Percentiles rank a stretch among this genome's conserved stretches.
These are phyloP conservation scores for Apium graveolens DNA, from an alignment of 129 eudicot species.

Conservation along the genomic window DNA sequence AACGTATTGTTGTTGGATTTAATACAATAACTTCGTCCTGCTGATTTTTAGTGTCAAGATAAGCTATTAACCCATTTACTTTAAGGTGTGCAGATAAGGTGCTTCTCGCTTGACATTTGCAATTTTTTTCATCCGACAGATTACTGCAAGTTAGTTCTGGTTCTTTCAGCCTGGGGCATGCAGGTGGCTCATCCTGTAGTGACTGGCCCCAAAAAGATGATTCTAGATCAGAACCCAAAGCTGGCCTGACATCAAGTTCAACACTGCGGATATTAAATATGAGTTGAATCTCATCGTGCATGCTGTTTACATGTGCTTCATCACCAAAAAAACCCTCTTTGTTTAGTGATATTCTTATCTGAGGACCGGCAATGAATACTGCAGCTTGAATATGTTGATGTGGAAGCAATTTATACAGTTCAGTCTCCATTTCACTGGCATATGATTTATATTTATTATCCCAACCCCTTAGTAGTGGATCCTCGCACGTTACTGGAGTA, in stretches of 20 bases:
- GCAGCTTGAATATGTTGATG: slow-evolving; percentile 57
- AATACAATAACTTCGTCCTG: slow-evolving; percentile 33
- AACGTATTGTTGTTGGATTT: slow-evolving; percentile 37
- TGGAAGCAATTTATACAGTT: slow-evolving; percentile 48
- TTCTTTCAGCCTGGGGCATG: slow-evolving; percentile 26
- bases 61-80: slow-evolving; percentile 54
- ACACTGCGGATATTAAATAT: slow-evolving; percentile 39
- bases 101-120: slow-evolving; percentile 37
- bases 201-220: slow-evolving; percentile 17
- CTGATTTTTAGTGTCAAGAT: slow-evolving; percentile 38
- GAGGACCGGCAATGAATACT: slow-evolving; percentile 55
- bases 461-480: slow-evolving; percentile 23
- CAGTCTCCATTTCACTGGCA: slow-evolving; percentile 30
- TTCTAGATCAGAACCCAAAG: slow-evolving; percentile 24
- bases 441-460: slow-evolving; percentile 27
- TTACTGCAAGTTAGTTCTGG: slow-evolving; percentile 20
- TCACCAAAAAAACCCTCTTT: slow-evolving; percentile 26
- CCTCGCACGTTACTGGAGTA: slow-evolving; percentile 25
- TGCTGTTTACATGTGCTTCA: slow-evolving; percentile 13
- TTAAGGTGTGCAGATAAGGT: slow-evolving; percentile 34
- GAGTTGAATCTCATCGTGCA: slow-evolving; percentile 25
- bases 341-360: slow-evolving; percentile 39
- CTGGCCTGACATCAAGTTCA: slow-evolving; percentile 63
- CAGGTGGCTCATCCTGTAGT: slow-evolving; percentile 26
- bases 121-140: slow-evolving; percentile 25